Evolutionary conservation across 805 yeast species (phyloP).

Genomic region (Barnettozyma vustinii): DNA sequence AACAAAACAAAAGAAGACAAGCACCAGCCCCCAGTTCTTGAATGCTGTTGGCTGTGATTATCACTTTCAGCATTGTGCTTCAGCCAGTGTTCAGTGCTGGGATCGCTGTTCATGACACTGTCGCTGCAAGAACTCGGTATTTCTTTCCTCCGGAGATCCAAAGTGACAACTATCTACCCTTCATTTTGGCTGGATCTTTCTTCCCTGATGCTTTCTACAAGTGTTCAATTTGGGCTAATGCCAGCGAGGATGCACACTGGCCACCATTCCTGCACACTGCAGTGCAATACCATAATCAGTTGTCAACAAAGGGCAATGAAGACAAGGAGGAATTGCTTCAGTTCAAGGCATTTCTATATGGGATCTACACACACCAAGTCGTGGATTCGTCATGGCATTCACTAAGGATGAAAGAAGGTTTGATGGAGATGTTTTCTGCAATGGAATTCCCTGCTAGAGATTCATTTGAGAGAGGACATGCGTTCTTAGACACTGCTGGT

Average conservation of each 20-base stretch:
- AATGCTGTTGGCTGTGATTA: background rate
- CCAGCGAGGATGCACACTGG: conserved; percentile 67
- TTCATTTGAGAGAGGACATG: conserved; percentile 39
- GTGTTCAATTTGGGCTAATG: conserved; percentile 42
- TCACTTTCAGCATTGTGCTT: background rate
- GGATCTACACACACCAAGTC: conserved; percentile 56
- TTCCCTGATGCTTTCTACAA: conserved; percentile 66
- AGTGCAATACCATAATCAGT: conserved; percentile 31
- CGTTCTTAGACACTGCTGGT: conserved; percentile 56
- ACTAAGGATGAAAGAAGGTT: conserved; percentile 45
- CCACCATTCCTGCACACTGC: conserved; percentile 53
- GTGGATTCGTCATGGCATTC: conserved; percentile 71
- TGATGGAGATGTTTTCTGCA: conserved; percentile 43
- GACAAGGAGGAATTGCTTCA: conserved; percentile 22
- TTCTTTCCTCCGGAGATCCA: conserved; percentile 31
- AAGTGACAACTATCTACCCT: conserved; percentile 20
- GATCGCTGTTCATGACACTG: conserved; percentile 28
- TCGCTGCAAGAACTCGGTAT: conserved; percentile 29
- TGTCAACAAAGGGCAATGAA: conserved; percentile 4
- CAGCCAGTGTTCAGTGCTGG: conserved; percentile 1
- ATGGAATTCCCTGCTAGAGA: conserved; percentile 50
- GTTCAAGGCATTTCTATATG: conserved; percentile 51
- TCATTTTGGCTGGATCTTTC: conserved; percentile 55
- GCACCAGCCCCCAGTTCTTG: no score
- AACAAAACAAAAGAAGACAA: no score